Conservation (phyloP, 2,329 filamentous ascomycete genomes). For the Talaromyces verruculosus region DNA sequence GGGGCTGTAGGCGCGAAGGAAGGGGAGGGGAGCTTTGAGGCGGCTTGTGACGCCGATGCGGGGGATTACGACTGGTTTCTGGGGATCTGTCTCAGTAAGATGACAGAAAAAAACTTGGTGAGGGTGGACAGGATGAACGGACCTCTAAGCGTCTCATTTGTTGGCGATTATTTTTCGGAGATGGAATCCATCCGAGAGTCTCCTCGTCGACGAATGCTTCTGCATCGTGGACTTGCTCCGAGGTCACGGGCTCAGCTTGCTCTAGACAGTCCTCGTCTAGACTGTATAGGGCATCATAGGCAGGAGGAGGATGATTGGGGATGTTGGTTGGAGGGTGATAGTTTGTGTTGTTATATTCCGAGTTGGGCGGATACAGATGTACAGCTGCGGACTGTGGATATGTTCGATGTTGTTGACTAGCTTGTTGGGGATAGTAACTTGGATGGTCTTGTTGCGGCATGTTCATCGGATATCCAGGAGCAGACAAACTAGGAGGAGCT, state of each 20-base stretch:
- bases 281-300: background rate
- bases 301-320: background rate
- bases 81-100: too few relatives aligned
- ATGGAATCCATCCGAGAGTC: slow-evolving; percentile 18
- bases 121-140: background rate
- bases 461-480: background rate
- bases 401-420: background rate
- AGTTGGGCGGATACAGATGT: background rate
- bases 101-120: too few relatives aligned
- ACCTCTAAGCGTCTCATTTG: slow-evolving; percentile 1
- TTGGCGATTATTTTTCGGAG: background rate
- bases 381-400: background rate
- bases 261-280: background rate
- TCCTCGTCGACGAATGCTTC: slow-evolving; percentile 9
- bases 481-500: background rate
- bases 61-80: slow-evolving; percentile 22
- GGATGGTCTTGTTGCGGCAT: background rate
- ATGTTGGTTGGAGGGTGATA: background rate
- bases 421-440: background rate
- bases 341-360: background rate
- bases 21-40: slow-evolving; percentile 20
- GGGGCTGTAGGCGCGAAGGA: slow-evolving; percentile 22
- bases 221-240: slow-evolving; percentile 9
- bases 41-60: slow-evolving; percentile 15
- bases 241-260: background rate